A percentile compares a stretch with the other conserved stretches of the same genome.
phyloP scores from a whole-genome alignment of 176 grass and related monocot species.

The Aegilops umbellulata region DNA sequence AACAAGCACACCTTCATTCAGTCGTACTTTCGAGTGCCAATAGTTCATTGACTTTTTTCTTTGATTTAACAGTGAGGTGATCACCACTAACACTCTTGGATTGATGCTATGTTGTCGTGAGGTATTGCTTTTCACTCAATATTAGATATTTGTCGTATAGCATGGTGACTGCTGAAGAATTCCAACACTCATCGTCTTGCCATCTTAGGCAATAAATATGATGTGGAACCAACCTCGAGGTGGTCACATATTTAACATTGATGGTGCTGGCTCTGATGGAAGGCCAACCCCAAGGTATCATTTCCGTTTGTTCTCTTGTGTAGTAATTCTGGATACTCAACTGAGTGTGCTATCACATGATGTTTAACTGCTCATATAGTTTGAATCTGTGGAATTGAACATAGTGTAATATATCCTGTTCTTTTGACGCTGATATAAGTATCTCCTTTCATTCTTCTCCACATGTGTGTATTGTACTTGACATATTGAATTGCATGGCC shows the following conservation, averaged over 20 bases:
- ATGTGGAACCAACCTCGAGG: conserved; percentile 88
- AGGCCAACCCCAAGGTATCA: conserved; percentile 90
- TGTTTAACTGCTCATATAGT: conserved; percentile 10
- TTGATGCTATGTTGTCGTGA: conserved; percentile 96
- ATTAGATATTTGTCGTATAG: conserved; percentile 20
- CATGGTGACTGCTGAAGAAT: conserved; percentile 14
- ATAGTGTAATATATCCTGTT: background rate
- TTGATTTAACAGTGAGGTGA: conserved; percentile 69
- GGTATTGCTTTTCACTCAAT: conserved; percentile 49
- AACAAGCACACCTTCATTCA: background rate
- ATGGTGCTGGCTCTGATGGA: conserved; percentile 99
- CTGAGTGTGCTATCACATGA: background rate
- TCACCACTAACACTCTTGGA: conserved; percentile 94
- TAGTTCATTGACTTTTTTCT: conserved; percentile 20
- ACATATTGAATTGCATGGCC: background rate
- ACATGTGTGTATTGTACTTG: background rate
- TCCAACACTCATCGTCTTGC: background rate
- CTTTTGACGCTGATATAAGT: background rate
- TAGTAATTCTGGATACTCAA: background rate
- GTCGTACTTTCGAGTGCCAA: background rate
- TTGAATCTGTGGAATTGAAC: background rate
- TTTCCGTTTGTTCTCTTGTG: conserved; percentile 24
- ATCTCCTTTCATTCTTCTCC: background rate
- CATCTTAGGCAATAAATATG: conserved; percentile 96
- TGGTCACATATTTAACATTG: conserved; percentile 97